phyloP scores from a whole-genome alignment of 441 rosid genomes.

The Bocquillonia castaneifolia region DNA sequence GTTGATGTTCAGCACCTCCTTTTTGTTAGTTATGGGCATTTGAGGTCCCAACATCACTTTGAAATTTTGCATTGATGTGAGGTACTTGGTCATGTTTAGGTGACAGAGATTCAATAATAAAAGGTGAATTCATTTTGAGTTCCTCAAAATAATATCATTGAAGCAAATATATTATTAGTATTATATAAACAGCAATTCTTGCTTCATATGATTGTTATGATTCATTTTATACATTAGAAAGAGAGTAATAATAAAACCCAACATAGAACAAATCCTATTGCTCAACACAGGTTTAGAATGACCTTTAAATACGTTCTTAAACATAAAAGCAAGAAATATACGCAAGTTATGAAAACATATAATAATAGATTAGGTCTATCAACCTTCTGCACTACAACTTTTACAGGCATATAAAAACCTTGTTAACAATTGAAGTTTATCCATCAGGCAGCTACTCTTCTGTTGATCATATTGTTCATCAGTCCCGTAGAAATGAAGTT shows the following conservation, averaged over 20 bases:
- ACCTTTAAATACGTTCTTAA: slow-evolving; percentile 15
- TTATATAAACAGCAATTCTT: background rate
- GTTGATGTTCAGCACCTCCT: background rate
- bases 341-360: slow-evolving; percentile 1
- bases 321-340: background rate
- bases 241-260: background rate
- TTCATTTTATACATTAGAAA: slow-evolving; percentile 20
- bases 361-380: slow-evolving; percentile 28
- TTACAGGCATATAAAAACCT: slow-evolving; percentile 22
- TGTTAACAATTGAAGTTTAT: slow-evolving; percentile 8
- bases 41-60: background rate
- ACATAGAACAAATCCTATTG: slow-evolving; percentile 1
- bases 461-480: background rate
- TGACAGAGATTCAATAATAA: background rate
- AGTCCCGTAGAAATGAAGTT: slow-evolving; percentile 21
- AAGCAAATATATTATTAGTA: background rate
- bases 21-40: background rate
- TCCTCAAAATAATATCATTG: background rate
- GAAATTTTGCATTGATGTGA: background rate
- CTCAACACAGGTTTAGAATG: slow-evolving; percentile 29
- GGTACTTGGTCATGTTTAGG: background rate
- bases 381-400: slow-evolving; percentile 7
- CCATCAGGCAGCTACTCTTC: slow-evolving; percentile 22
- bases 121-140: background rate
- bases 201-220: slow-evolving; percentile 23